Base-by-base conservation (phyloP, 495 filamentous ascomycete genomes). In the Articulospora tetracladia region DNA sequence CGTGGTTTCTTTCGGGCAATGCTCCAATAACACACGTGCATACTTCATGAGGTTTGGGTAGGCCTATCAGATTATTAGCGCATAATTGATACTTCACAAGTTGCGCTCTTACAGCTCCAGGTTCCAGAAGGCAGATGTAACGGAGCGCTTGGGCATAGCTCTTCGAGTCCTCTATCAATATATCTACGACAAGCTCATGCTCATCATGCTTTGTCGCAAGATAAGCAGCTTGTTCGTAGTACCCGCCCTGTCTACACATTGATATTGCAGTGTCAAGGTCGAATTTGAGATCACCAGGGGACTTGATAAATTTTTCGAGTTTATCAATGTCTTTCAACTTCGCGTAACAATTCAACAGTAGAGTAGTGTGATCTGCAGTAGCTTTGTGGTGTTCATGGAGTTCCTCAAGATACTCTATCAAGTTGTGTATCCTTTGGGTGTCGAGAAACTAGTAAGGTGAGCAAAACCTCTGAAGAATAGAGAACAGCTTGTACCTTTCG, bases 181-280 rank as follows among this genome's bases (percentile, higher is more conserved):
- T 96, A 70, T 96, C 91, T 11, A 98, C 87, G 1, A 98, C 94
- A 59, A 97, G 80, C 30, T 96, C 92, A 66, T 94, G 90, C 68
- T 98, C 95, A 6, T 89, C 85, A 68, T 98, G 93, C 68, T 97
- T 95, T 56, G 91, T 90, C 12, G 94, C 93, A 49, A 98, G 81
- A 68, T 94, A 98, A 1, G 94, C 95, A 8, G 94, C 94, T 74
- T 98, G 94, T 61, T 97, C 91, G 68, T 87, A 93, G 70, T 98
- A 98, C n/a, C 95, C 92, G 23, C 92, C 95, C 74, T 98, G 94
- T 19, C 95, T 85, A 66, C 94, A 98, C 94, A 98, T 98, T 3
- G 87, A 84, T 53, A 98, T 98, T 1, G 95, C 95, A 7, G 95
- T 98, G 61, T 98, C 94, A 8, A 98, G 77, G 73, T 98, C 94